These are phyloP conservation scores for Mortierella sp. DNA, from an alignment of 371 early-diverging fungal genomes.

Conservation along the genomic window DNA sequence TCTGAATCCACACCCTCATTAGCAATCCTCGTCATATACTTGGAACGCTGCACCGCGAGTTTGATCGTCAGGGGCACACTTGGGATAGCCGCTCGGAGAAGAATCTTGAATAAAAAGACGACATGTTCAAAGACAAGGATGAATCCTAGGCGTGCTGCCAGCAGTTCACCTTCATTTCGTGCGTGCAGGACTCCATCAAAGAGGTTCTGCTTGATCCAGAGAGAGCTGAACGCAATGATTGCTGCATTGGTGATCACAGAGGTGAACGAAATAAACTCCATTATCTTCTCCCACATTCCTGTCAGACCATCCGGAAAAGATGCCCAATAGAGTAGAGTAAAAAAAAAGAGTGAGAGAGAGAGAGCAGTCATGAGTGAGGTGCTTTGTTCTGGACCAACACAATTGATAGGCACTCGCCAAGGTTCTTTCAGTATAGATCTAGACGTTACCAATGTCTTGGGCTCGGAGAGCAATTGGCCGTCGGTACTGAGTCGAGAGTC, in stretches of 20 bases:
- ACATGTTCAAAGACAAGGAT: slow-evolving; percentile 61
- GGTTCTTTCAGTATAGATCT: neutral
- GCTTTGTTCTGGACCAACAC: neutral
- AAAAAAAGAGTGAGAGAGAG: neutral
- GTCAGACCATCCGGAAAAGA: neutral
- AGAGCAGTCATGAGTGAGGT: neutral
- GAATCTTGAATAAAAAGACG: slow-evolving; percentile 54
- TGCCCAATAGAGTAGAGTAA: neutral
- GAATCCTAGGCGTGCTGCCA: slow-evolving; percentile 55
- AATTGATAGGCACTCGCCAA: neutral
- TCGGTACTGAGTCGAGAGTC: slow-evolving; percentile 41
- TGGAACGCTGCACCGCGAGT: slow-evolving; percentile 55
- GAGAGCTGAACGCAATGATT: slow-evolving; percentile 65
- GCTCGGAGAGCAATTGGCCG: slow-evolving; percentile 58
- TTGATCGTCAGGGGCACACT: slow-evolving; percentile 55
- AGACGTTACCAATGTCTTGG: slow-evolving; percentile 50
- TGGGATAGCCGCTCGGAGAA: slow-evolving; percentile 55
- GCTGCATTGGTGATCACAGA: slow-evolving; percentile 64
- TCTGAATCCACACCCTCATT: slow-evolving; percentile 30
- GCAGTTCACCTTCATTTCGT: slow-evolving; percentile 19
- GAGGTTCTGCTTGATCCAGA: slow-evolving; percentile 46
- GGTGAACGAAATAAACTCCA: slow-evolving; percentile 52
- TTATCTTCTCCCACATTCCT: slow-evolving; percentile 60
- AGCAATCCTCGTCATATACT: slow-evolving; percentile 45
- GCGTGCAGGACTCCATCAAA: slow-evolving; percentile 39